Base-by-base conservation (phyloP, 2,329 filamentous ascomycete genomes). In the Colletotrichum caudatum region DNA sequence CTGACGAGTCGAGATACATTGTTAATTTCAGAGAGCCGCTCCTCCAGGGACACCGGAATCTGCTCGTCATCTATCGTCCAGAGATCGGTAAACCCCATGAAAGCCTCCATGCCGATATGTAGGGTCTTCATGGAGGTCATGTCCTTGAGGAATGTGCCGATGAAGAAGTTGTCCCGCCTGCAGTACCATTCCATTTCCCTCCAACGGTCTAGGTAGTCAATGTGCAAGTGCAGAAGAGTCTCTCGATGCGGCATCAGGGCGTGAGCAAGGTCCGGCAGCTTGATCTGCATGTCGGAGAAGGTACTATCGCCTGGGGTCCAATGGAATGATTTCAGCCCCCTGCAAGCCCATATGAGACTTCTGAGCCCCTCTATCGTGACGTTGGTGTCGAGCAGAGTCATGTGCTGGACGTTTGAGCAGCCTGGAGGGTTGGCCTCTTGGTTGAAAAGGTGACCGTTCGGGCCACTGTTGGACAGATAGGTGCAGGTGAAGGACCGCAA, bases 201-300 rank as follows among this genome's bases (percentile, higher is more conserved):
- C 60, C 60, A 63, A 33, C 37, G 60, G 37, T 33, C 48, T 16
- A 41, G 35, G 23, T 63, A 63, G 16, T 63, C 26, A 35, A 63
- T 63, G 35, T 63, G 23, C 23, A 63, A 18, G 50, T 26, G 37
- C 26, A 39, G 33, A 16, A 63, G 33, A 11, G 33, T 63, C 8
- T 41, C 23, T 29, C 35, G 48, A 20, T 63, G 60, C 14, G 60
- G 35, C 9, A 23, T 16, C 35, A 63, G 6, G 3, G 60, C 60
- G 11, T 63, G 46, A 7, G 33, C 48, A 39, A 63, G 33, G 3
- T 63, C 60, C 9, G 48, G 35, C 4, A 41, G 60, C 35, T 53
- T 63, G 23, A 63, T 63, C 35, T 63, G 60, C 60, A 53, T 63
- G n/a, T 63, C 48, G 35, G 50, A 29, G 60, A 63, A 63, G 9